A percentile compares a stretch with the other conserved stretches of the same genome.
Conservation (phyloP, 2,329 filamentous ascomycete genomes). For the Tolypocladium inflatum region DNA sequence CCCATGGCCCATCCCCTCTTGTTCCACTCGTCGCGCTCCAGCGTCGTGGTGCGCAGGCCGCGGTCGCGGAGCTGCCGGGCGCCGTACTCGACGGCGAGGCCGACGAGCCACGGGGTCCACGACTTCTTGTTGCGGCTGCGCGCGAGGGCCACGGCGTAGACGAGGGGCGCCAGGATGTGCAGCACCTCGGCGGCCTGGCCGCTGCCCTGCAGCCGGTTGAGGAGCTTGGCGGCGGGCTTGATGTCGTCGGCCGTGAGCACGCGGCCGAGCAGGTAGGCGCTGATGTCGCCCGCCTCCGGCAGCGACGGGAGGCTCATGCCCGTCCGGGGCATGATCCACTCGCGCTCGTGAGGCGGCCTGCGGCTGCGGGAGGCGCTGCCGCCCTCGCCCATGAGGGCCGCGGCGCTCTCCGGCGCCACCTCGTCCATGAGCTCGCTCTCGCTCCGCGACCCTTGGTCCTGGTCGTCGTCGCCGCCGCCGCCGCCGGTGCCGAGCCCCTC, state of each 20-base stretch:
- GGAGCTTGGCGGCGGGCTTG: slow-evolving; percentile 76
- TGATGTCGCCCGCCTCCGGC: slow-evolving; percentile 73
- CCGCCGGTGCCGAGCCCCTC: slow-evolving; percentile 17
- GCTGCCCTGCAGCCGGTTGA: slow-evolving; percentile 70
- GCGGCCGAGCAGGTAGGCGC: slow-evolving; percentile 76
- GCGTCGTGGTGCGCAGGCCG: slow-evolving; percentile 69
- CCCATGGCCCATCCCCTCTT: slow-evolving; percentile 83
- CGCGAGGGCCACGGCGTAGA: slow-evolving; percentile 77
- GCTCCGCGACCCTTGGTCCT: slow-evolving; percentile 28
- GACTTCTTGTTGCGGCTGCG: slow-evolving; percentile 62
- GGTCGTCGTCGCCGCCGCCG: slow-evolving; percentile 28
- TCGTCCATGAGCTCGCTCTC: slow-evolving; percentile 34
- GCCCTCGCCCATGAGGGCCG: slow-evolving; percentile 1
- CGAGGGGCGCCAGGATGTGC: slow-evolving; percentile 79
- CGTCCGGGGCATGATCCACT: slow-evolving; percentile 92
- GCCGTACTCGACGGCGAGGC: slow-evolving; percentile 75
- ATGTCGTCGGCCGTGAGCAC: slow-evolving; percentile 95
- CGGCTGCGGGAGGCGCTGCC: not conserved
- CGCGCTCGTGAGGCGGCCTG: slow-evolving; percentile 36
- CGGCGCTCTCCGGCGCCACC: slow-evolving; percentile 21
- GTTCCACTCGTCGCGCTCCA: slow-evolving; percentile 84
- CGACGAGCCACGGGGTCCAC: slow-evolving; percentile 89
- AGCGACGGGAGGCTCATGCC: slow-evolving; percentile 76
- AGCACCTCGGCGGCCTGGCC: slow-evolving; percentile 77
- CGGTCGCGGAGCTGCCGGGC: slow-evolving; percentile 74